These are phyloP conservation scores for Tardiomyces blankii DNA, from an alignment of 1,139 yeast genomes.

Conservation along the genomic window DNA sequence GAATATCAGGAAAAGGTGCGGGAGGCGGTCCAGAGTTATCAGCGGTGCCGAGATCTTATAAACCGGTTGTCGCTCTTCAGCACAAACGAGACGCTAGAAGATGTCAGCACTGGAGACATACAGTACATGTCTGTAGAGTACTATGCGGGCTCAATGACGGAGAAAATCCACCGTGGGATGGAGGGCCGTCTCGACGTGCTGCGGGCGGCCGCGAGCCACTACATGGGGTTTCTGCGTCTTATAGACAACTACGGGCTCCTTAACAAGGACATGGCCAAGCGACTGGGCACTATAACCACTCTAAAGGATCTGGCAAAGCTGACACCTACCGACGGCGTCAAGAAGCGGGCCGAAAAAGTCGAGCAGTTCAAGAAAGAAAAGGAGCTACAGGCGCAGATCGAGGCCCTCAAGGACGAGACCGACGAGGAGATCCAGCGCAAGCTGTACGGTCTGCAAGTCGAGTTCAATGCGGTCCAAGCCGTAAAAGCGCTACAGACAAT, in stretches of 20 bases:
- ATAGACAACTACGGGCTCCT: conserved; percentile 16
- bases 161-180: conserved; percentile 8
- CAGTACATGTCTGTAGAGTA: conserved; percentile 40
- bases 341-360: conserved; percentile 61
- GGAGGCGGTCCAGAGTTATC: conserved; percentile 9
- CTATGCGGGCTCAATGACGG: conserved; percentile 32
- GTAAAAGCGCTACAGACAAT: background rate
- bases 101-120: conserved; percentile 40
- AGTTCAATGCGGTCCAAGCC: background rate
- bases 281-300: background rate
- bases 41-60: conserved; percentile 13
- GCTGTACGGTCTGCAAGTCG: background rate
- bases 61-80: conserved; percentile 39
- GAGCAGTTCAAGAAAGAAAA: conserved; percentile 53
- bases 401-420: conserved; percentile 24
- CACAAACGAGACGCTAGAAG: conserved; percentile 44
- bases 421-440: conserved; percentile 53
- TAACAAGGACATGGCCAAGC: conserved; percentile 10
- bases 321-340: conserved; percentile 36
- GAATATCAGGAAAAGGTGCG: conserved; percentile 12
- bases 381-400: conserved; percentile 36
- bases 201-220: conserved; percentile 11
- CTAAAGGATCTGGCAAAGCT: conserved; percentile 10
- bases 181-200: conserved; percentile 11
- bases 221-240: conserved; percentile 16